Conservation (phyloP, 2,329 filamentous ascomycete species). For the Parafenestella ontariensis region DNA sequence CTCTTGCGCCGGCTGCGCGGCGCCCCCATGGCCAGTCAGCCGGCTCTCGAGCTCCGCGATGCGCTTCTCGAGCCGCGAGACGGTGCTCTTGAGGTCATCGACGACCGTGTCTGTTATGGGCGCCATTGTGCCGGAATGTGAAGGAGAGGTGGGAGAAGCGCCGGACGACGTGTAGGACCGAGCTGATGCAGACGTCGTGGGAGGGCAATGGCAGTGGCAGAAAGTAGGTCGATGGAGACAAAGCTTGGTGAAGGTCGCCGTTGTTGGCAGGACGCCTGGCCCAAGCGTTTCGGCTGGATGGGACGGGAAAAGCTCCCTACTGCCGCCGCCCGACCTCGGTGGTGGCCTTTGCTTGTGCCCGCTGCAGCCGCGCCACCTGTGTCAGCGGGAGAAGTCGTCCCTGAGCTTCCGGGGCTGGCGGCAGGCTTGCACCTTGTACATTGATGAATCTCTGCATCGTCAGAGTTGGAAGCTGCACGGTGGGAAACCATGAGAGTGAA, state of each 20-base stretch:
- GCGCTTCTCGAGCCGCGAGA: constrained; percentile 83
- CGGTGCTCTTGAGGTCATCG: constrained; percentile 82
- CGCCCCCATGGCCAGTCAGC: constrained; percentile 56
- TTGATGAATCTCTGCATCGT: too few relatives aligned
- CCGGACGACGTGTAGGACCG: constrained; percentile 22
- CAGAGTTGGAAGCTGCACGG: neutral
- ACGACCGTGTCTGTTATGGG: constrained; percentile 82
- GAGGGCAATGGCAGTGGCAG: constrained; percentile 30
- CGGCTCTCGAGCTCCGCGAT: constrained; percentile 84
- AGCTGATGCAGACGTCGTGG: constrained; percentile 15
- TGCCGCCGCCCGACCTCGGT: constrained; percentile 11
- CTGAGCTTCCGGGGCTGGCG: neutral
- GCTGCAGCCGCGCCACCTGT: neutral
- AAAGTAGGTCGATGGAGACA: constrained; percentile 5
- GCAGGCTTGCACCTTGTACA: too few relatives aligned
- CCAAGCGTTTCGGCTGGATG: constrained; percentile 19
- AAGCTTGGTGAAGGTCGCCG: constrained; percentile 16
- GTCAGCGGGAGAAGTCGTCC: too few relatives aligned
- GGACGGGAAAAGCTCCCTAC: constrained; percentile 20
- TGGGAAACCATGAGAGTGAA: neutral
- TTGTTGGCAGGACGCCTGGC: constrained; percentile 9
- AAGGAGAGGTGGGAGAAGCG: constrained; percentile 16
- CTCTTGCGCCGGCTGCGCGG: constrained; percentile 54
- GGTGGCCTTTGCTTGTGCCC: neutral
- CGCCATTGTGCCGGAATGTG: constrained; percentile 70